Evolutionary conservation across 345 rosid species (phyloP), one percentile per base, ranked within the genome.

Genomic region (Dipteronia sinensis): DNA sequence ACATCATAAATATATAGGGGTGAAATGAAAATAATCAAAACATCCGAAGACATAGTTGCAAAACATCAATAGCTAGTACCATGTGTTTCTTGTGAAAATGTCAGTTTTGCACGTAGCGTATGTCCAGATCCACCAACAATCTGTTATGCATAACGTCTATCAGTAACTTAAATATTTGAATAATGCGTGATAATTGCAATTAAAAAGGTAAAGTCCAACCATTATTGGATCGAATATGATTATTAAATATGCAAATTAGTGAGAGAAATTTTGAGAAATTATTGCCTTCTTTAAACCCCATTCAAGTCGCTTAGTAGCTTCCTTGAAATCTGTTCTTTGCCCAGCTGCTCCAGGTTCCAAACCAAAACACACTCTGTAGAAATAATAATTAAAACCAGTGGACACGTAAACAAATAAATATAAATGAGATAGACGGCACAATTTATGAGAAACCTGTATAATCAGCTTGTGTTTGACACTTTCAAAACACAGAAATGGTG

Each of bases 121-220:
- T 89, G 95, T 77, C 92, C 99, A 68, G 89, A 91, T 82, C 97
- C 99, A 42, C 99, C 99, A 79, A 88, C 92, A 81, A 94, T 87
- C 98, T 96, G 90, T 61, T 71, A 68, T 70, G 77, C 72, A 76
- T 53, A 61, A 40, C 10, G 67, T 13, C n/a, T 53, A 29, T 71
- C 42, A 81, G 78, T 66, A n/a, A 75, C 12, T 59, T 53, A 8
- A 22, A 71, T 11, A n/a, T 38, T 27, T 58, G 40, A 70, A 72
- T 19, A 46, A 23, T 16, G 74, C 69, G 74, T 42, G 27, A 66
- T 67, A 61, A 67, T 59, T 70, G 42, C 13, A 79, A 29, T 22
- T 19, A 40, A 73, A 46, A 75, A n/a, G 71, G 68, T 10, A 20
- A 76, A 46, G 22, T 19, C 61, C 42, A 47, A 13, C 49, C 22